A percentile compares a stretch with the other conserved stretches of the same genome.
Conservation (phyloP, 2,329 filamentous ascomycete genomes). For the Fusarium sp. region DNA sequence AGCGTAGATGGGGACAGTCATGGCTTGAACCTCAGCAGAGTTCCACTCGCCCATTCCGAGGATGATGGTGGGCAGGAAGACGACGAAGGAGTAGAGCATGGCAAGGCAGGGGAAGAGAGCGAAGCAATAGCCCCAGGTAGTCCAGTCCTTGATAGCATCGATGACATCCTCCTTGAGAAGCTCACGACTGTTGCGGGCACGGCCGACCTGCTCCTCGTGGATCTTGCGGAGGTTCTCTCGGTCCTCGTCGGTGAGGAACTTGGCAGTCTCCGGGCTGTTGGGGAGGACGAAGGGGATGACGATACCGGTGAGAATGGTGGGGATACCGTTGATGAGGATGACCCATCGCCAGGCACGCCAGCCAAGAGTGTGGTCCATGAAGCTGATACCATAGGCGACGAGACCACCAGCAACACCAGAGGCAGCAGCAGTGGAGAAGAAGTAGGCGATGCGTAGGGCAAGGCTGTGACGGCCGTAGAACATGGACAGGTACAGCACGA, state of each 20-base stretch:
- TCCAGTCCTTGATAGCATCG: constrained; percentile 61
- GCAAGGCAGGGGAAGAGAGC: constrained; percentile 68
- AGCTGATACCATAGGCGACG: constrained; percentile 69
- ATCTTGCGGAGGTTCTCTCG: constrained; percentile 60
- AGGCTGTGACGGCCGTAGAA: constrained; percentile 70
- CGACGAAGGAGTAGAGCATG: constrained; percentile 72
- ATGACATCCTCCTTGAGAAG: constrained; percentile 43
- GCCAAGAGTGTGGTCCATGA: constrained; percentile 66
- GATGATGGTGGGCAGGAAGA: constrained; percentile 75
- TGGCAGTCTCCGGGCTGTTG: constrained; percentile 64
- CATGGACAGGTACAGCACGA: constrained; percentile 63
- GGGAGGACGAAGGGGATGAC: constrained; percentile 64
- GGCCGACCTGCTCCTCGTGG: constrained; percentile 56
- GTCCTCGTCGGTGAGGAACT: constrained; percentile 36
- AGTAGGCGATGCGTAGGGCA: constrained; percentile 67
- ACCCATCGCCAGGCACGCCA: constrained; percentile 73
- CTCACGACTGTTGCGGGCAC: constrained; percentile 33
- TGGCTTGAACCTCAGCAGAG: constrained; percentile 65
- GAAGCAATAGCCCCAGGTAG: constrained; percentile 66
- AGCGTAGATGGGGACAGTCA: constrained; percentile 73
- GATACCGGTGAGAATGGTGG: constrained; percentile 59
- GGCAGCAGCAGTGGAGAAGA: constrained; percentile 67
- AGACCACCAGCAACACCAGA: constrained; percentile 71
- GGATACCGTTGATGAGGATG: constrained; percentile 61
- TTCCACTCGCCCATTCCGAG: constrained; percentile 65